These are phyloP conservation scores for Myxozyma neotropica DNA, from an alignment of 805 yeast species.

Conservation along the genomic window DNA sequence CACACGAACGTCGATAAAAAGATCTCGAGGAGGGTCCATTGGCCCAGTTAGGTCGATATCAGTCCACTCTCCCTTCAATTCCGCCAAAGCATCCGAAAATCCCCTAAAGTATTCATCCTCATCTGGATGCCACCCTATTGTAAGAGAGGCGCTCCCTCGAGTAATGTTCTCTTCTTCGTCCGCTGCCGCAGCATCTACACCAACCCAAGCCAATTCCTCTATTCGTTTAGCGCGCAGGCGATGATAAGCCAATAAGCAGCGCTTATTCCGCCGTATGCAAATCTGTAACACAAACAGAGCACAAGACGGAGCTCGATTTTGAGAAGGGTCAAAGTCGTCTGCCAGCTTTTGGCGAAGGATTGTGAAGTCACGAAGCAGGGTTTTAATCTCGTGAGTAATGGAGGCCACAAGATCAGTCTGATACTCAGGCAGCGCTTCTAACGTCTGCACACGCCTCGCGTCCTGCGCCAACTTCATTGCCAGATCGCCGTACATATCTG, in stretches of 20 bases:
- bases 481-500: slow-evolving; percentile 80
- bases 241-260: slow-evolving; percentile 87
- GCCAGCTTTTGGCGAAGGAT: slow-evolving; percentile 13
- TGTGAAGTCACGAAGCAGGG: slow-evolving; percentile 49
- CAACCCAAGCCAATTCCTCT: slow-evolving; percentile 42
- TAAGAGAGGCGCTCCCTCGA: not conserved
- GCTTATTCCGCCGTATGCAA: slow-evolving; percentile 82
- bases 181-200: slow-evolving; percentile 35
- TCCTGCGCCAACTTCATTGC: slow-evolving; percentile 84
- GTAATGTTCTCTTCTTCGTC: slow-evolving; percentile 45
- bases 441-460: slow-evolving; percentile 72
- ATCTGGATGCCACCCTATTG: slow-evolving; percentile 56
- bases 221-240: slow-evolving; percentile 67
- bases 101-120: slow-evolving; percentile 78
- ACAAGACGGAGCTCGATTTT: slow-evolving; percentile 41
- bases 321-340: slow-evolving; percentile 35
- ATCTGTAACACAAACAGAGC: slow-evolving; percentile 64
- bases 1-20: slow-evolving; percentile 92
- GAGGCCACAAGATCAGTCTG: slow-evolving; percentile 71
- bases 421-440: slow-evolving; percentile 68
- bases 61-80: slow-evolving; percentile 74
- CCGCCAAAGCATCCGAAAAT: slow-evolving; percentile 71
- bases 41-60: slow-evolving; percentile 88
- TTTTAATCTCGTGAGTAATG: slow-evolving; percentile 67
- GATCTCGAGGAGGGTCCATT: slow-evolving; percentile 86